A percentile compares a stretch with the other conserved stretches of the same genome.
phyloP scores from a whole-genome alignment of 352 stramenopile species.

The Pythium monospermum region DNA sequence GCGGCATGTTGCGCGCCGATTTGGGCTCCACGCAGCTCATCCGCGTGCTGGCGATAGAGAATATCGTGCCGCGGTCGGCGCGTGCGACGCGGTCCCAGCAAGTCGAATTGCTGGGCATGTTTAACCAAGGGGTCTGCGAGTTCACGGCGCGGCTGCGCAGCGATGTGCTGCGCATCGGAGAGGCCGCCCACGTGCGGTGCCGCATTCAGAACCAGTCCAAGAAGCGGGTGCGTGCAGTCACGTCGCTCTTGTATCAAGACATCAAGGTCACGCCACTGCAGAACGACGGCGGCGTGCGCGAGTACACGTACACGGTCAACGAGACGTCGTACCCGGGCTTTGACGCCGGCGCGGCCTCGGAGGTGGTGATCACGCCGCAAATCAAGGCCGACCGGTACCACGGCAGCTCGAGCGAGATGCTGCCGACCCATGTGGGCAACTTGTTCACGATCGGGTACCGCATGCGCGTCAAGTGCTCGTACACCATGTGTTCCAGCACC shows the following conservation, averaged over 20 bases:
- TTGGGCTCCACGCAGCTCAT: conserved; percentile 6
- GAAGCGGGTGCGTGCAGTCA: conserved; percentile 11
- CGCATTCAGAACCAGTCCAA: conserved; percentile 14
- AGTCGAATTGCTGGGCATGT: conserved; percentile 10
- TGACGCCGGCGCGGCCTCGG: neutral
- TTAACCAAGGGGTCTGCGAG: conserved; percentile 7
- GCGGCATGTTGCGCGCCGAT: conserved; percentile 6
- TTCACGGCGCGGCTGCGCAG: conserved; percentile 7
- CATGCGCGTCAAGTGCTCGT: conserved; percentile 15
- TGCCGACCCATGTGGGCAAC: conserved; percentile 9
- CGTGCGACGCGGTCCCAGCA: conserved; percentile 1
- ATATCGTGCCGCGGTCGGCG: neutral
- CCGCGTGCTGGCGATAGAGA: neutral
- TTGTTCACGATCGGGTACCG: conserved; percentile 14
- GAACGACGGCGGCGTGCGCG: conserved; percentile 3
- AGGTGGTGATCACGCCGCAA: neutral
- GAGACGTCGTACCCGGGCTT: neutral
- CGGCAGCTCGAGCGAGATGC: neutral
- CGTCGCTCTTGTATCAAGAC: conserved; percentile 15
- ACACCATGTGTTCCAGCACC: conserved; percentile 11
- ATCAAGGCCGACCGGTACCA: neutral
- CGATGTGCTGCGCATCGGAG: conserved; percentile 13
- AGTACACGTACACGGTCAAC: conserved; percentile 12
- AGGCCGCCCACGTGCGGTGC: conserved; percentile 15
- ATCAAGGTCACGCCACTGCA: conserved; percentile 13